Evolutionary conservation across 257 asterid species (phyloP).

Genomic region (Jacaranda copaia): DNA sequence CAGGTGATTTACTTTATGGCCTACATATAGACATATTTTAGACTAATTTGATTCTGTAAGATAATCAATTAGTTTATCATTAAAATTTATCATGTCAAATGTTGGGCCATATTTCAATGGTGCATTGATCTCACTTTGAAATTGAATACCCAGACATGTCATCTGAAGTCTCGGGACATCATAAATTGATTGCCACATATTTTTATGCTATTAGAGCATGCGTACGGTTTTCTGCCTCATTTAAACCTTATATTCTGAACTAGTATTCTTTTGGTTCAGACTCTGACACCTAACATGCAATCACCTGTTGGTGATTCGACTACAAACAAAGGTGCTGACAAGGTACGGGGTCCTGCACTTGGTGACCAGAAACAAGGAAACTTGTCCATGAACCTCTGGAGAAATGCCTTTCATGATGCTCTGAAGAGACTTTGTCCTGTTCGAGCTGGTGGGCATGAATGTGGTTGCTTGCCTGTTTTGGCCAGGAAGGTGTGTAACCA

Average conservation of each 20-base stretch:
- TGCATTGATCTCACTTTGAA: constrained; percentile 5
- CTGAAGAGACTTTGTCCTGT: constrained; percentile 90
- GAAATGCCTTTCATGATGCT: constrained; percentile 82
- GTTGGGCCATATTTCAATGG: neutral
- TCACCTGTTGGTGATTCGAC: constrained; percentile 57
- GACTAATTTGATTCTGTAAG: constrained; percentile 9
- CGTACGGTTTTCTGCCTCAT: constrained; percentile 11
- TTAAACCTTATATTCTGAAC: constrained; percentile 18
- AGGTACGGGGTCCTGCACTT: constrained; percentile 67
- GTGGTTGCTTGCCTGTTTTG: constrained; percentile 96
- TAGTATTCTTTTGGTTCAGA: constrained; percentile 53
- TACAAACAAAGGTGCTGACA: constrained; percentile 52
- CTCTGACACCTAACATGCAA: constrained; percentile 93
- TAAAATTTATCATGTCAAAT: constrained; percentile 10
- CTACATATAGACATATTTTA: neutral
- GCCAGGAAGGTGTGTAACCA: constrained; percentile 72
- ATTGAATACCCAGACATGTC: constrained; percentile 11
- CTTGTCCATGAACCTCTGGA: constrained; percentile 85
- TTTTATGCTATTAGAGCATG: constrained; percentile 24
- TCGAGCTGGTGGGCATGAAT: constrained; percentile 89
- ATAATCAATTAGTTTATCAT: constrained; percentile 4
- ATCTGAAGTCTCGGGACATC: neutral
- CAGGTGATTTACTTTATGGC: constrained; percentile 63
- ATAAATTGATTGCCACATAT: neutral
- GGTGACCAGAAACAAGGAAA: constrained; percentile 85